Evolutionary conservation across 805 yeast genomes (phyloP), one percentile per base, ranked within the genome.

Genomic region (Debaryomyces prosopidis): DNA sequence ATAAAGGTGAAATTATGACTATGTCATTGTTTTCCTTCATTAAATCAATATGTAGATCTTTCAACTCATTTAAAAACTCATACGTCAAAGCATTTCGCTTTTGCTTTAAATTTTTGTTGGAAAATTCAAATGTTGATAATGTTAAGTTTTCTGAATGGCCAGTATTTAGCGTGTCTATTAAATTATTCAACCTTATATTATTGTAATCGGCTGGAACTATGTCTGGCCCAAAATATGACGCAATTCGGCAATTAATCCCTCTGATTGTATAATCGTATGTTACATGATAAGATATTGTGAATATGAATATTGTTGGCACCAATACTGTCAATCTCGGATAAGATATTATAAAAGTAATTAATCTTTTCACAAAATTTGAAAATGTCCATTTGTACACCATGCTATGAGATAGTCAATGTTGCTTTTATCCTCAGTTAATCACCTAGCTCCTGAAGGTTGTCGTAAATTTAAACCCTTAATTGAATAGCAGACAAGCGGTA

Each of bases 211-310:
- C 12, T 8, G 14, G 6, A 6, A 30, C 16, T n/a, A 14, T 30
- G 6, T 34, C 19, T n/a, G 23, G 6, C 14, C 37, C 37, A 3
- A 34, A 34, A 16, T 16, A 16, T 7, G 23, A 17, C 17, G 19
- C 53, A 34, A 64, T 43, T 14, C 48, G 50, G 8, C 57, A 51
- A 44, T 63, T 65, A 43, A 64, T 34, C 15, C 52, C 52, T 40
- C 55, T 57, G 33, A 68, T 55, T 7, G 69, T 56, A 37, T 61
- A 57, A 44, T 69, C 73, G 47, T 71, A 70, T n/a, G 59, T 40
- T 9, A 68, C 59, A 44, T 63, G 59, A 54, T 68, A 71, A 1
- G 73, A 64, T n/a, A 67, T 37, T 2, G 63, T 50, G 44, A 68
- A 70, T 19, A 63, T 52, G 8, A 61, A 23, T 16, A 69, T 39